Evolutionary conservation across 2,329 filamentous ascomycete genomes (phyloP), one percentile per base, ranked within the genome.

Genomic region (Dactylellina cionopaga): DNA sequence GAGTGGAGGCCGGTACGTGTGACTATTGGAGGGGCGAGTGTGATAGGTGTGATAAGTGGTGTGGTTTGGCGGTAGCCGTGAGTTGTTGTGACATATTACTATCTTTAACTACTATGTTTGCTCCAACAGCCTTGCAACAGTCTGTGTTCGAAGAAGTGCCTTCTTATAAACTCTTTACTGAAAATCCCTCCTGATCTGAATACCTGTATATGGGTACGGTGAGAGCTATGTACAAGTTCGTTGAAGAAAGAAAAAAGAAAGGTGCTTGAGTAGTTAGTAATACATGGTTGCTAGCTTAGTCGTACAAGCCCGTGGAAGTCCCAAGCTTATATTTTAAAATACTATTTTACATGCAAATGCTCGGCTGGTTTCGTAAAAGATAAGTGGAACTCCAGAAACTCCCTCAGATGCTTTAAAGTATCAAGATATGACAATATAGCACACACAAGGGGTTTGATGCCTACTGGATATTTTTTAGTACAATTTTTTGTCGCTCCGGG

Each of bases 401-500:
- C 60, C 60, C 37, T 33, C 56, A 51, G 11, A 37, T 54, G 35
- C 47, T 25, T 13, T 1, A 43, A 31, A 25, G 13, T 37, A 46
- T 35, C 25, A 56, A 15, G 29, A 33, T 17, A 1, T 13, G 22
- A 52, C 5, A 15, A 27, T 24, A 52, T 24, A 11, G 17, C 1
- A 56, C 22, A 31, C 1, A 44, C 13, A 4, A 7, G 13, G 13
- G n/a, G n/a, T n/a, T n/a, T n/a, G n/a, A 33, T 29, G 2, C n/a
- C 46, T 43, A 71, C 11, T 64, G 31, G 3, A 71, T 15, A 24
- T 51, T 58, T 64, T 47, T 71, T 13, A 71, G 31, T n/a, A 99
- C 85, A 86, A 96, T 94, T 87, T 97, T 97, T 82, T 98, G 92
- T 79, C 95, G 88, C 83, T 96, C 92, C 10, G 76, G 75, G 75